Conservation (phyloP, 352 stramenopile species). For the Pythium sp. region DNA sequence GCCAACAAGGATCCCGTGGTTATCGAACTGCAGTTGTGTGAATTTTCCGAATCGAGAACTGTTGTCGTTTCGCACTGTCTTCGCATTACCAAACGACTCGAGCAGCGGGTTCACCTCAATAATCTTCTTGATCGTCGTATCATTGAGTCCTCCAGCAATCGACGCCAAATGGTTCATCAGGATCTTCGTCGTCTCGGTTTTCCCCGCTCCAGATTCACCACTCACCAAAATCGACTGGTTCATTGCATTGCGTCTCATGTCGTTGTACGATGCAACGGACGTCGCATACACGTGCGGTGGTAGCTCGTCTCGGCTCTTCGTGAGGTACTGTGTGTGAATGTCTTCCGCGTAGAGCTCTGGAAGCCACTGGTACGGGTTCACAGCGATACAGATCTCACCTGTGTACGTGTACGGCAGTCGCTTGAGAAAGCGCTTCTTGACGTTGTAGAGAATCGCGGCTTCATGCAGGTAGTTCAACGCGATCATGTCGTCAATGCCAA, state of each 20-base stretch:
- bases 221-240: constrained; percentile 88
- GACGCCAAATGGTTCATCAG: constrained; percentile 87
- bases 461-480: constrained; percentile 89
- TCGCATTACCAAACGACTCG: constrained; percentile 98
- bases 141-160: constrained; percentile 60
- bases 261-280: constrained; percentile 65
- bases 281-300: constrained; percentile 72
- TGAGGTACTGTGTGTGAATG: constrained; percentile 64
- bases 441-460: constrained; percentile 90
- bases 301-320: constrained; percentile 49
- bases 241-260: constrained; percentile 55
- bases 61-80: constrained; percentile 97
- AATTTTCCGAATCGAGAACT: constrained; percentile 96
- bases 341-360: constrained; percentile 83
- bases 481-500: constrained; percentile 86
- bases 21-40: constrained; percentile 89
- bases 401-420: constrained; percentile 95
- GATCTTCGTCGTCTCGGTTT: constrained; percentile 89
- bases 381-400: constrained; percentile 95
- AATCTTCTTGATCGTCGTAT: constrained; percentile 94
- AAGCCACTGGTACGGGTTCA: constrained; percentile 96
- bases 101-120: constrained; percentile 97
- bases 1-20: constrained; percentile 60
- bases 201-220: constrained; percentile 83
- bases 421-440: constrained; percentile 82